Base-by-base conservation (phyloP, 768 basidiomycete species). In the Chlorophyllum brunneum region DNA sequence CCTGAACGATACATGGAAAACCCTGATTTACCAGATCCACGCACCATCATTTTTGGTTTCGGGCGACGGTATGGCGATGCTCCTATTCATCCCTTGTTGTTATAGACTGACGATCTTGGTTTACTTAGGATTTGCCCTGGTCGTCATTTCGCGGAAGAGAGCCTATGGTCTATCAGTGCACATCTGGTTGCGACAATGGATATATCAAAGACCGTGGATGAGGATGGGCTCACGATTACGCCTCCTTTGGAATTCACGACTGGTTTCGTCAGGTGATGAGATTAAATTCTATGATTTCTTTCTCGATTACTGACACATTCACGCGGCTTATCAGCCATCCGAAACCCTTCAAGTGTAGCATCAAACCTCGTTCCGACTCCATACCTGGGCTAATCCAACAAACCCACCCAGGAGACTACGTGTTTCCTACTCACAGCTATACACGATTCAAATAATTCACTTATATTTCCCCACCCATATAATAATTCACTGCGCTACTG, bases 21-120 rank as follows among this genome's bases (percentile, higher is more conserved):
- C 41, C 59, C 65, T 16, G 57, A 63, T 34, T 64, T 73, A 29
- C 67, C 69, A 16, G 74, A 81, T 62, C 78, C 80, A 27, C 66
- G 71, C 27, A 71, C 73, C 30, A 60, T 78, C 31, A 69, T 79
- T 16, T 83, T 82, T 57, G 81, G 81, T 6, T 83, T 83, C 63
- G 81, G 81, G 26, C 69, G 81, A 49, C 67, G 79, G 77, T 78
- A 52, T 26, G 39, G 9, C 63, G 66, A 48, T 34, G 42, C n/a
- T n/a, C n/a, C 45, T 37, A 37, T 53, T 54, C 48, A 11, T 5
- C 11, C 44, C 6, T 16, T 20, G 8, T 42, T 13, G 10, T 13
- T 29, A 22, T 33, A 54, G 27, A 24, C 36, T 36, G 30, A 49
- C 50, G 40, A 33, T 11, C 34, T 23, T 43, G 1, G 2, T 43